Conservation (phyloP, 805 yeast species). For the Lipomyces yamadae region DNA sequence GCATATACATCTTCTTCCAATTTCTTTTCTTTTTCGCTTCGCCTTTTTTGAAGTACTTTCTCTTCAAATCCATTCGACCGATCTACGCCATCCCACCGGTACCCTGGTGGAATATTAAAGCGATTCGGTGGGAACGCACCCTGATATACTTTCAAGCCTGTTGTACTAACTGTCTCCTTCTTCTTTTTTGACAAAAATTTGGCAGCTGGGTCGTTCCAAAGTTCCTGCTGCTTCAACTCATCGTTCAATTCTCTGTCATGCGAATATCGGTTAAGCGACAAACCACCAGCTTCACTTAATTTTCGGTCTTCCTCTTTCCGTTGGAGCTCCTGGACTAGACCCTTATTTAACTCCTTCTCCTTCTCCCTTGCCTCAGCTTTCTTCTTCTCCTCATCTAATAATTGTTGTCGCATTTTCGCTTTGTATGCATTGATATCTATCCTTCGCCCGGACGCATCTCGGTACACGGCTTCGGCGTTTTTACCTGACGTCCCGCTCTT, state of each 20-base stretch:
- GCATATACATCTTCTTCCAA: slow-evolving; percentile 35
- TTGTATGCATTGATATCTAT: slow-evolving; percentile 50
- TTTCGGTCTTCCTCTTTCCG: slow-evolving; percentile 47
- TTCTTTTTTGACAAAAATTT: slow-evolving; percentile 48
- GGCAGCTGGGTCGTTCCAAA: slow-evolving; percentile 68
- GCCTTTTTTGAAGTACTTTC: slow-evolving; percentile 53
- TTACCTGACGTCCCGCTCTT: slow-evolving; percentile 27
- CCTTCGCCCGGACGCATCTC: slow-evolving; percentile 66
- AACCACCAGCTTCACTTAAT: slow-evolving; percentile 42
- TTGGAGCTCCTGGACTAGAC: slow-evolving; percentile 50
- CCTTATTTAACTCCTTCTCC: slow-evolving; percentile 45
- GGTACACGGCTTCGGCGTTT: slow-evolving; percentile 53
- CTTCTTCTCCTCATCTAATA: slow-evolving; percentile 42
- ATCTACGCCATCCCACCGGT: slow-evolving; percentile 90
- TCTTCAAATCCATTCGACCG: slow-evolving; percentile 86
- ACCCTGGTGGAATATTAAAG: slow-evolving; percentile 77
- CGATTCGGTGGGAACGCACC: slow-evolving; percentile 69
- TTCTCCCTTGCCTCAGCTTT: slow-evolving; percentile 38
- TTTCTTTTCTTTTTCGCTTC: slow-evolving; percentile 37
- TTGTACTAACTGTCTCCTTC: slow-evolving; percentile 39
- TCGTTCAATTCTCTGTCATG: slow-evolving; percentile 51
- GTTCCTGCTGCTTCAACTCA: slow-evolving; percentile 45
- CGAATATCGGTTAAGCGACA: slow-evolving; percentile 45
- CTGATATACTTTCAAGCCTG: slow-evolving; percentile 61
- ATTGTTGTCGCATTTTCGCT: slow-evolving; percentile 39